phyloP scores from a whole-genome alignment of 345 rosid species.

The Moringa oleifera region DNA sequence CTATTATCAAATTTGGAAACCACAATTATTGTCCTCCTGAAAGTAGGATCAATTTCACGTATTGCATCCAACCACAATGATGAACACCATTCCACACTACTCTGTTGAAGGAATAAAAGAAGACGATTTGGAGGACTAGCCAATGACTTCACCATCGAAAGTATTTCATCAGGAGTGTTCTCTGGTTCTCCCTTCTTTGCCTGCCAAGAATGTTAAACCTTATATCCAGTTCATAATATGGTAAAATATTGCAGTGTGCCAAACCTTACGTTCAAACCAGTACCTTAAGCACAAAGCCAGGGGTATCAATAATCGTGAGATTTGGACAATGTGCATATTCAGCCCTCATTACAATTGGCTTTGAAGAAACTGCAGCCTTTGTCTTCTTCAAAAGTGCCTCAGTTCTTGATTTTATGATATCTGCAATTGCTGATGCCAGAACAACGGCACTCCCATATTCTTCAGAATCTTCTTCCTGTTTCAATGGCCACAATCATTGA shows the following conservation, averaged over 20 bases:
- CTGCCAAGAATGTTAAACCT: slow-evolving; percentile 29
- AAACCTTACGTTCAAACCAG: neutral
- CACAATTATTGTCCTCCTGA: slow-evolving; percentile 76
- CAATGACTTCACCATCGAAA: slow-evolving; percentile 86
- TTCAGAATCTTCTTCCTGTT: slow-evolving; percentile 85
- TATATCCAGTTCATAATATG: neutral
- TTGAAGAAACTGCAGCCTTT: slow-evolving; percentile 79
- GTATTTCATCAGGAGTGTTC: slow-evolving; percentile 82
- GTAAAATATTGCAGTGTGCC: neutral
- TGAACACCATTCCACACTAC: slow-evolving; percentile 98
- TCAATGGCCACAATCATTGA: neutral
- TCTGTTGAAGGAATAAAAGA: slow-evolving; percentile 89
- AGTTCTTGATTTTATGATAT: slow-evolving; percentile 74
- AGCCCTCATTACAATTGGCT: slow-evolving; percentile 97
- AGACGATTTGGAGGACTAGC: slow-evolving; percentile 97
- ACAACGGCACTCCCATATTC: slow-evolving; percentile 82
- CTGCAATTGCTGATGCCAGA: slow-evolving; percentile 64
- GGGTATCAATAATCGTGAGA: slow-evolving; percentile 92
- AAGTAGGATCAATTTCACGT: slow-evolving; percentile 86
- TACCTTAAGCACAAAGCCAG: slow-evolving; percentile 97
- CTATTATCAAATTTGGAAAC: slow-evolving; percentile 98
- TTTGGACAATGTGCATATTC: slow-evolving; percentile 97
- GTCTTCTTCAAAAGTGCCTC: slow-evolving; percentile 64
- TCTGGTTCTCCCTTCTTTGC: slow-evolving; percentile 99
- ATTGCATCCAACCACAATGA: slow-evolving; percentile 91